These are phyloP conservation scores for Vickermania spadyakhi DNA, from an alignment of 208 protist genomes.

Conservation along the genomic window DNA sequence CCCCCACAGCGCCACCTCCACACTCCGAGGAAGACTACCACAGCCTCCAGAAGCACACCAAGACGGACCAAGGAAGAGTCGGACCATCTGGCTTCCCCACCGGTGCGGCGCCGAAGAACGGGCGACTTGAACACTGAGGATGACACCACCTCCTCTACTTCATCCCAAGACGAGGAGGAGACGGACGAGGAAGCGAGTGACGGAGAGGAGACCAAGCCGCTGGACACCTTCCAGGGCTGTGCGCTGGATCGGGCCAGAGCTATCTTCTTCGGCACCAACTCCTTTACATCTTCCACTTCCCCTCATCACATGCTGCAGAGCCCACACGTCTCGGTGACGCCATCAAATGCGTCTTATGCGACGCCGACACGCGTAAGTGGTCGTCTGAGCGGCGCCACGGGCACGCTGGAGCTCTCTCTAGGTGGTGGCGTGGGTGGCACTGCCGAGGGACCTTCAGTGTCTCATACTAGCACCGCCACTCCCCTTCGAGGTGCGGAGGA, in stretches of 20 bases:
- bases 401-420: background rate
- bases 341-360: conserved; percentile 5
- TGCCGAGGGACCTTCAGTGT: no score
- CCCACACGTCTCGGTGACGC: conserved; percentile 37
- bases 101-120: no score
- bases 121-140: background rate
- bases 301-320: conserved; percentile 35
- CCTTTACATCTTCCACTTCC: conserved; percentile 56
- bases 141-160: no score
- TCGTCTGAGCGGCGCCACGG: background rate
- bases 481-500: no score
- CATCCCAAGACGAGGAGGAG: conserved; percentile 5
- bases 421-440: no score
- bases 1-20: conserved; percentile 4
- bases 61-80: background rate
- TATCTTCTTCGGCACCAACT: conserved; percentile 48
- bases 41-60: background rate
- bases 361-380: background rate
- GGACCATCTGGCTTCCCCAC: background rate
- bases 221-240: conserved; percentile 14
- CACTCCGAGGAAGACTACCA: background rate
- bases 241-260: conserved; percentile 48
- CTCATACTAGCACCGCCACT: background rate
- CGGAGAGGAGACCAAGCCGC: background rate
- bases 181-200: conserved; percentile 1